Evolutionary conservation across 495 filamentous ascomycete species (phyloP).

Genomic region (Filosporella fistucella): DNA sequence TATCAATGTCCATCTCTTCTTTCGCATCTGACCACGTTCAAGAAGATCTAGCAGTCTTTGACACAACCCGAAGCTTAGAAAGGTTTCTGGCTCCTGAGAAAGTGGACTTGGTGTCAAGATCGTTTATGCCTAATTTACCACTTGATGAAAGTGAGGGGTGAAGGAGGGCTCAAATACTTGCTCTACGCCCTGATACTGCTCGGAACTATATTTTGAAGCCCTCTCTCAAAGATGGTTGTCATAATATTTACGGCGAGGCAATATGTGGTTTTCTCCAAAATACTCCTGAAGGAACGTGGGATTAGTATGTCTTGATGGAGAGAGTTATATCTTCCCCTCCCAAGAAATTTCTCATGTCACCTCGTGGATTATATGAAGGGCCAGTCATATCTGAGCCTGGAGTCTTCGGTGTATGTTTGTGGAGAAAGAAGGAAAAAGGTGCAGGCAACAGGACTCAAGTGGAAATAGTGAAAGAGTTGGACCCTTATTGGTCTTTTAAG

Average conservation of each 20-base stretch:
- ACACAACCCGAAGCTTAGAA: constrained; percentile 56
- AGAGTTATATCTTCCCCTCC: constrained; percentile 82
- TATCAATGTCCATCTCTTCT: constrained; percentile 86
- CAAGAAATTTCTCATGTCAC: constrained; percentile 71
- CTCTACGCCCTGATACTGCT: constrained; percentile 59
- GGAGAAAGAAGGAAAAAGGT: constrained; percentile 52
- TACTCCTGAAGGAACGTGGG: constrained; percentile 65
- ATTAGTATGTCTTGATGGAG: constrained; percentile 89
- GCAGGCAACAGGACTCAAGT: constrained; percentile 64
- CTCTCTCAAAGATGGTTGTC: constrained; percentile 90
- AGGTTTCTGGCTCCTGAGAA: constrained; percentile 60
- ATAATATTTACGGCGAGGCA: constrained; percentile 82
- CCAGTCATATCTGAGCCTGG: constrained; percentile 88
- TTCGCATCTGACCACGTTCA: constrained; percentile 86
- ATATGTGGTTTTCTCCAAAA: constrained; percentile 71
- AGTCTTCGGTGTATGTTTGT: constrained; percentile 83
- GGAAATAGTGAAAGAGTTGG: constrained; percentile 24
- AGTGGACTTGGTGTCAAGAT: constrained; percentile 46
- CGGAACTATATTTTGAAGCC: constrained; percentile 84
- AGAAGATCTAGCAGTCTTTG: constrained; percentile 95
- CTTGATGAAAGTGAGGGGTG: constrained; percentile 69
- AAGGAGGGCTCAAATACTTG: constrained; percentile 61
- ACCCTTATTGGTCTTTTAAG: constrained; percentile 70
- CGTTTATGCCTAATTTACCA: constrained; percentile 86
- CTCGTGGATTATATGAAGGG: constrained; percentile 70